phyloP scores from a whole-genome alignment of 257 asterid genomes.

The Nyctanthes arbortristis region DNA sequence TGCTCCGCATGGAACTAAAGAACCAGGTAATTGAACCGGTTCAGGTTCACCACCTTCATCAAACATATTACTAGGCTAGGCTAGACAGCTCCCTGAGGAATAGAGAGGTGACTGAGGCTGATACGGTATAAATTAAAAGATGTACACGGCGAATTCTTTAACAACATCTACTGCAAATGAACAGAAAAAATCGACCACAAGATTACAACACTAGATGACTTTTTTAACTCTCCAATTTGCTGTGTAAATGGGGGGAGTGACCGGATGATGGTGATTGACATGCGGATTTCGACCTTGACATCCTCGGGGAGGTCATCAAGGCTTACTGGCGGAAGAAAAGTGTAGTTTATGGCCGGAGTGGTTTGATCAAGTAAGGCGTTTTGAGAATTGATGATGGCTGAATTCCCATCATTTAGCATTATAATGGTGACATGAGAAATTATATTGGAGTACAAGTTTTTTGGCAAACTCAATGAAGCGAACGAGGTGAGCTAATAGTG shows the following conservation, averaged over 20 bases:
- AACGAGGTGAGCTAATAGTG: conserved; percentile 31
- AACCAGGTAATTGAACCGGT: conserved; percentile 28
- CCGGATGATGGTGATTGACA: neutral
- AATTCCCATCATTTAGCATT: conserved; percentile 25
- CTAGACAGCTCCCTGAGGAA: no score
- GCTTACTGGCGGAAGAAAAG: conserved; percentile 25
- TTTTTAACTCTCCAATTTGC: neutral
- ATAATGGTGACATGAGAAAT: conserved; percentile 26
- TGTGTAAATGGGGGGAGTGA: conserved; percentile 22
- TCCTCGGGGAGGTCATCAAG: conserved; percentile 12
- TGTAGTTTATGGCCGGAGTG: conserved; percentile 3
- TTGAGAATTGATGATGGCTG: conserved; percentile 1
- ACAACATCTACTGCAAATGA: conserved; percentile 27
- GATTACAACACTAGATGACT: neutral
- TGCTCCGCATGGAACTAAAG: conserved; percentile 1
- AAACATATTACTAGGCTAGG: no score
- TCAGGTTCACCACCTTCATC: conserved; percentile 19
- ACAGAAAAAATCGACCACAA: conserved; percentile 37
- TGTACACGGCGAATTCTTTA: conserved; percentile 23
- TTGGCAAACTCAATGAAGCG: conserved; percentile 34
- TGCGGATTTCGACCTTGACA: neutral
- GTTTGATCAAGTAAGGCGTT: conserved; percentile 20
- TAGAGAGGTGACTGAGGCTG: conserved; percentile 26
- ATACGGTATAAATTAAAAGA: conserved; percentile 17
- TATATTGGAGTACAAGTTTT: conserved; percentile 24